phyloP scores from a whole-genome alignment of 495 filamentous ascomycete genomes.

The Penicillium tannophilum region DNA sequence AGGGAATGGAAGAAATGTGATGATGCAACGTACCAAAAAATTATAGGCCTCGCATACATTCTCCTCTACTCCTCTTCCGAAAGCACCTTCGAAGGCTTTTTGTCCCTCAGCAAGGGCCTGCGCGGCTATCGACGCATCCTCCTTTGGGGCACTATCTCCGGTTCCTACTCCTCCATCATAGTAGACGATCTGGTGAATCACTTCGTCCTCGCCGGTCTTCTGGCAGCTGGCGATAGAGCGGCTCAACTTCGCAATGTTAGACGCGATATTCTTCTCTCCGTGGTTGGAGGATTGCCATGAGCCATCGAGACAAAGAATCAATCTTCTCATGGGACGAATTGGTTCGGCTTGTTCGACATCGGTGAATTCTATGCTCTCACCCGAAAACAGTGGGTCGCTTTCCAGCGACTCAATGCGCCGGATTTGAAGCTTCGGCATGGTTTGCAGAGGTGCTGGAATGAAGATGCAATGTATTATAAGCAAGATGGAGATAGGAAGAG shows the following conservation, averaged over 20 bases:
- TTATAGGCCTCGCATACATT: conserved; percentile 7
- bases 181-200: conserved; percentile 25
- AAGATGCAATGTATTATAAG: neutral
- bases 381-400: neutral
- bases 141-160: neutral
- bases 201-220: conserved; percentile 3
- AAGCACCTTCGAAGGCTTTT: conserved; percentile 6
- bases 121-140: neutral
- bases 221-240: conserved; percentile 16
- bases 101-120: neutral
- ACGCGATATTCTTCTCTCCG: conserved; percentile 21
- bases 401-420: neutral
- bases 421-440: neutral
- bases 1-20: neutral
- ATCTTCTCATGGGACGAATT: neutral
- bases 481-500: neutral
- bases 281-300: conserved; percentile 24
- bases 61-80: conserved; percentile 4
- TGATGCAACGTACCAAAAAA: conserved; percentile 32
- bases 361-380: neutral
- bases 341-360: neutral
- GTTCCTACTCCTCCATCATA: conserved; percentile 27
- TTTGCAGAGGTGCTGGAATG: neutral
- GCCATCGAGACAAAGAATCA: conserved; percentile 27
- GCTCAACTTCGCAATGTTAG: conserved; percentile 23